Evolutionary conservation across 2,329 filamentous ascomycete genomes (phyloP).

Genomic region (Ambrosiella xylebori): DNA sequence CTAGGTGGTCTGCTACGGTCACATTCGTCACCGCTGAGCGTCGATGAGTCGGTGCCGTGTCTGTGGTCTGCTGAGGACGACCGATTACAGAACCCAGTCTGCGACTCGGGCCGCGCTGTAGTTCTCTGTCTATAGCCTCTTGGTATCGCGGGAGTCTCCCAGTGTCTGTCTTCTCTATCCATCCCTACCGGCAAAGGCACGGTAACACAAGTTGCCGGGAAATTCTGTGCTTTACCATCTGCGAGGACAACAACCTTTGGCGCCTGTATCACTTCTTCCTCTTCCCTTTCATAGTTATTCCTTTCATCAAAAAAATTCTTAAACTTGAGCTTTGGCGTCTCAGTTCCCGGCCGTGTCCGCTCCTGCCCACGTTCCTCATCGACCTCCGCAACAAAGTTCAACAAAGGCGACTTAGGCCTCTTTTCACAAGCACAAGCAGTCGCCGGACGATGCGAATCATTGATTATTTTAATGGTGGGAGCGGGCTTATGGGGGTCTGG

Average conservation of each 20-base stretch:
- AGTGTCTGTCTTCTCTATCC: not conserved
- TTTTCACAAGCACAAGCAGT: not conserved
- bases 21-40: not conserved
- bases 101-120: not conserved
- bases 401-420: not conserved
- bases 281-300: not conserved
- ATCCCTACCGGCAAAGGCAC: not conserved
- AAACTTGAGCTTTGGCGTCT: not conserved
- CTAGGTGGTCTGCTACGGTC: not conserved
- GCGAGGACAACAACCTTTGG: not conserved
- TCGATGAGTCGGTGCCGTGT: not conserved
- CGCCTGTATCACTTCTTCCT: not conserved
- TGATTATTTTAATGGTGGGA: not conserved
- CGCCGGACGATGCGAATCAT: not conserved
- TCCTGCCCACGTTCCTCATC: not conserved
- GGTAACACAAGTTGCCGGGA: no score
- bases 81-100: not conserved
- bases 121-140: no score
- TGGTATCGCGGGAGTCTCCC: no score
- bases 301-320: not conserved
- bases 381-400: not conserved
- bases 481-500: not conserved
- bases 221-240: no score
- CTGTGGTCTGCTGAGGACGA: not conserved
- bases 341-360: not conserved